Percentiles rank a stretch among this genome's conserved stretches.
Evolutionary conservation across 805 yeast species (phyloP).

Genomic region (Barnettozyma salicaria): DNA sequence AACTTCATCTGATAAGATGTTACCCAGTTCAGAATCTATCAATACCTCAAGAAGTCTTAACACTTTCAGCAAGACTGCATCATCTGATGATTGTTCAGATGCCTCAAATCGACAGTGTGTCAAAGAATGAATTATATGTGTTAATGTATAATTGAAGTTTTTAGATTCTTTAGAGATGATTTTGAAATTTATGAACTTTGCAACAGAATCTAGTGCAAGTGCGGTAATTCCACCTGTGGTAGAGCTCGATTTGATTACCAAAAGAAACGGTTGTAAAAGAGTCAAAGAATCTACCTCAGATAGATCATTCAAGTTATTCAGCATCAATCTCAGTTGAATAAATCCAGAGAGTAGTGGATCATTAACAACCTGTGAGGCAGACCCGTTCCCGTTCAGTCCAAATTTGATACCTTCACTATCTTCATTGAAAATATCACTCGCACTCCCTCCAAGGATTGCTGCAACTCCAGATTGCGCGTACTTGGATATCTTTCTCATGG

Average conservation of each 20-base stretch:
- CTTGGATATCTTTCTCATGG: slow-evolving; percentile 82
- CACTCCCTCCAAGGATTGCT: slow-evolving; percentile 68
- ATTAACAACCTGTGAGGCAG: slow-evolving; percentile 28
- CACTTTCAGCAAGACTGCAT: slow-evolving; percentile 81
- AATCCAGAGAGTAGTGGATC: slow-evolving; percentile 74
- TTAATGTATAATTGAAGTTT: slow-evolving; percentile 51
- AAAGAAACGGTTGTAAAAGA: slow-evolving; percentile 77
- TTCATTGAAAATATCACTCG: slow-evolving; percentile 42
- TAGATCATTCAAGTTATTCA: slow-evolving; percentile 49
- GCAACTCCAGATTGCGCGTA: slow-evolving; percentile 79
- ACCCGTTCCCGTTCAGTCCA: slow-evolving; percentile 15
- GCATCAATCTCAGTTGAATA: slow-evolving; percentile 66
- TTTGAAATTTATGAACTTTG: slow-evolving; percentile 65
- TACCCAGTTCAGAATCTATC: slow-evolving; percentile 58
- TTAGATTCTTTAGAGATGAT: slow-evolving; percentile 52
- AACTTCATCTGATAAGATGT: slow-evolving; percentile 69
- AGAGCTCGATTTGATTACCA: slow-evolving; percentile 75
- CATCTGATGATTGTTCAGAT: slow-evolving; percentile 87
- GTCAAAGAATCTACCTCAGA: slow-evolving; percentile 63
- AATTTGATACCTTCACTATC: slow-evolving; percentile 33
- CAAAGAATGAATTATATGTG: slow-evolving; percentile 59
- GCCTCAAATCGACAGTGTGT: slow-evolving; percentile 96
- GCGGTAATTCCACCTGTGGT: slow-evolving; percentile 85
- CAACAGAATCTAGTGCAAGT: slow-evolving; percentile 67
- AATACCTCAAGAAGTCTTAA: slow-evolving; percentile 65